Evolutionary conservation across 306 rosid genomes (phyloP).

Genomic region (Mucuna pruriens): DNA sequence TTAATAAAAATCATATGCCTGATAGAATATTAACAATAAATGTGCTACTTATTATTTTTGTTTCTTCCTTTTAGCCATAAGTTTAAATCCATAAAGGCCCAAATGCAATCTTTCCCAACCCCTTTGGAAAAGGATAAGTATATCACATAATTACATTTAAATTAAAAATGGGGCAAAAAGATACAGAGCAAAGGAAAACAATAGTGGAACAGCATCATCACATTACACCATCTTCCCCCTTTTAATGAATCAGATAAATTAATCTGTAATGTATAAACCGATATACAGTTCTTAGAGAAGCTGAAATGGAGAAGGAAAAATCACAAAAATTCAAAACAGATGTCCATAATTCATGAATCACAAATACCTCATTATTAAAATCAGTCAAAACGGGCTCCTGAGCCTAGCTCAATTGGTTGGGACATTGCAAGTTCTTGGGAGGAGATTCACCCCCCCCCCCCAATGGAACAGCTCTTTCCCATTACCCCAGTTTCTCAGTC

Average conservation of each 20-base stretch:
- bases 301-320: slow-evolving; percentile 21
- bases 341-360: not conserved
- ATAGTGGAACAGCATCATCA: not conserved
- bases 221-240: not conserved
- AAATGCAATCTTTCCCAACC: slow-evolving; percentile 15
- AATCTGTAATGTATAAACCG: not conserved
- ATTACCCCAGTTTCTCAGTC: not conserved
- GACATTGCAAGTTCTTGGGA: not conserved
- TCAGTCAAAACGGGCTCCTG: not conserved
- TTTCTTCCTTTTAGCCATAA: not conserved
- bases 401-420: not conserved
- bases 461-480: slow-evolving; percentile 3
- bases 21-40: slow-evolving; percentile 2
- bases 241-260: not conserved
- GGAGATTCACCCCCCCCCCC: not conserved
- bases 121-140: not conserved
- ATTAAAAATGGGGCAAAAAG: not conserved
- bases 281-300: not conserved
- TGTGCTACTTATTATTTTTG: not conserved
- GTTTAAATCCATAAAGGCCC: not conserved
- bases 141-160: not conserved
- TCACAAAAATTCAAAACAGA: not conserved
- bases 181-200: not conserved
- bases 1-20: not conserved
- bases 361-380: not conserved